Evolutionary conservation across 2,329 filamentous ascomycete species (phyloP).

Genomic region (Monosporascus cannonballus): DNA sequence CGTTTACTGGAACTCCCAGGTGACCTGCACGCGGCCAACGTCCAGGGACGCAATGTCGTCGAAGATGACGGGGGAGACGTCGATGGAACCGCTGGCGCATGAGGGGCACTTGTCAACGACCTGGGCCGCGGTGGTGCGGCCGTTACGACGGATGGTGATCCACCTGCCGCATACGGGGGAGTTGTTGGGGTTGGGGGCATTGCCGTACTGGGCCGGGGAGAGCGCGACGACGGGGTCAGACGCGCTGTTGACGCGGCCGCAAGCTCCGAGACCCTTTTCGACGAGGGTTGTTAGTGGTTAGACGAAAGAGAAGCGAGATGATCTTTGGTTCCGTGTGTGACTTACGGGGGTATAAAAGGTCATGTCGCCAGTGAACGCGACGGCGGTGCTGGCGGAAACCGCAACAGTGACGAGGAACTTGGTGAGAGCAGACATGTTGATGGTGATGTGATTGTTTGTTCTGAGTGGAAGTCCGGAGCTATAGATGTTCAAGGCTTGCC

Average conservation of each 20-base stretch:
- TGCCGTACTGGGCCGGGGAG: conserved; percentile 10
- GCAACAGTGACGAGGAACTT: not conserved
- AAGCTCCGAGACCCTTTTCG: conserved; percentile 14
- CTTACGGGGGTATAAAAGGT: conserved; percentile 14
- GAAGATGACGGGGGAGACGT: conserved; percentile 22
- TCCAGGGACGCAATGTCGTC: conserved; percentile 6
- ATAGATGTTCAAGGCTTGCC: not conserved
- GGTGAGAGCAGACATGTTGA: not conserved
- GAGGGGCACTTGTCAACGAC: conserved; percentile 23
- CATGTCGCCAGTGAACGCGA: conserved; percentile 18
- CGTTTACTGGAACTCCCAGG: conserved; percentile 13
- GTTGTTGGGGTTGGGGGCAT: conserved; percentile 12
- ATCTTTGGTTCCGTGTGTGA: not conserved
- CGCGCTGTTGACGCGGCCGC: conserved; percentile 12
- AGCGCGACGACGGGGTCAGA: conserved; percentile 19
- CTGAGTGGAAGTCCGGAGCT: not conserved
- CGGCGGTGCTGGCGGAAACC: not conserved
- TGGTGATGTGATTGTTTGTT: not conserved
- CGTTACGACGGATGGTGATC: conserved; percentile 18
- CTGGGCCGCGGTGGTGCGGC: conserved; percentile 15
- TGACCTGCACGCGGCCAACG: conserved; percentile 14
- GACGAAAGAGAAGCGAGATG: not conserved
- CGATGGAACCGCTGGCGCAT: conserved; percentile 17
- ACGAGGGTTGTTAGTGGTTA: not conserved
- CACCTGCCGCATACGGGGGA: conserved; percentile 15